A percentile compares a stretch with the other conserved stretches of the same genome.
These are phyloP conservation scores for Plectosphaerella cucumerina DNA, from an alignment of 2,329 filamentous ascomycete species.

Conservation along the genomic window DNA sequence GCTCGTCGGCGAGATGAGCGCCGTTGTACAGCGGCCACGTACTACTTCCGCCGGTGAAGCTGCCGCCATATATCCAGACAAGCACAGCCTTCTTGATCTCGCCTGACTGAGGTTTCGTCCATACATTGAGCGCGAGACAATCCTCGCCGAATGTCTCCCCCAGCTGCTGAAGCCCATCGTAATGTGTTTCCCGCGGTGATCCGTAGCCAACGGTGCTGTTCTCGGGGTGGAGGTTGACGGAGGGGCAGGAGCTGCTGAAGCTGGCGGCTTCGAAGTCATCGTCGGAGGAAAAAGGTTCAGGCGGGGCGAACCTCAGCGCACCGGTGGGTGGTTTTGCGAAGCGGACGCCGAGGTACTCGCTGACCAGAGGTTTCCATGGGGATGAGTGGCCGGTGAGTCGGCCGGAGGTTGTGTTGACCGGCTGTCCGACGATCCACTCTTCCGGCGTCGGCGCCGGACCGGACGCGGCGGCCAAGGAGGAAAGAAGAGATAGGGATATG, in stretches of 20 bases:
- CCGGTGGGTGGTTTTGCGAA: constrained; percentile 50
- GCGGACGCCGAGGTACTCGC: constrained; percentile 41
- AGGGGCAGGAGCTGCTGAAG: constrained; percentile 1
- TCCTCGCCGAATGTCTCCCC: constrained; percentile 22
- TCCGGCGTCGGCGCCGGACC: too few relatives aligned
- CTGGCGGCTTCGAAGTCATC: constrained; percentile 3
- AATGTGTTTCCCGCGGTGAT: not conserved
- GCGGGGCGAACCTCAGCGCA: constrained; percentile 41
- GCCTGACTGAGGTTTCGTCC: constrained; percentile 27
- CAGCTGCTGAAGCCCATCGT: not conserved
- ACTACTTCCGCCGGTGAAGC: constrained; percentile 17
- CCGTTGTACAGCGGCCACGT: not conserved
- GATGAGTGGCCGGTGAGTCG: not conserved
- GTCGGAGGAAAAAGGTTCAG: constrained; percentile 5
- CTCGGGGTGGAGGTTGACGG: not conserved
- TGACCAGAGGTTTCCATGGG: not conserved
- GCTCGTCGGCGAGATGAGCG: not conserved
- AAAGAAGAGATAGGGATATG: too few relatives aligned
- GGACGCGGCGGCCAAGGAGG: too few relatives aligned
- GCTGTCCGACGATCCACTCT: not conserved
- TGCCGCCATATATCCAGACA: constrained; percentile 40
- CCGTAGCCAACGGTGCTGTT: not conserved
- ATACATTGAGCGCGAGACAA: constrained; percentile 32
- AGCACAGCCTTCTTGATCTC: constrained; percentile 33
- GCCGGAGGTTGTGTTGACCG: not conserved